These are phyloP conservation scores for Sphagnum contortum DNA, from an alignment of 225 moss, liverwort and hornwort species.

Conservation along the genomic window DNA sequence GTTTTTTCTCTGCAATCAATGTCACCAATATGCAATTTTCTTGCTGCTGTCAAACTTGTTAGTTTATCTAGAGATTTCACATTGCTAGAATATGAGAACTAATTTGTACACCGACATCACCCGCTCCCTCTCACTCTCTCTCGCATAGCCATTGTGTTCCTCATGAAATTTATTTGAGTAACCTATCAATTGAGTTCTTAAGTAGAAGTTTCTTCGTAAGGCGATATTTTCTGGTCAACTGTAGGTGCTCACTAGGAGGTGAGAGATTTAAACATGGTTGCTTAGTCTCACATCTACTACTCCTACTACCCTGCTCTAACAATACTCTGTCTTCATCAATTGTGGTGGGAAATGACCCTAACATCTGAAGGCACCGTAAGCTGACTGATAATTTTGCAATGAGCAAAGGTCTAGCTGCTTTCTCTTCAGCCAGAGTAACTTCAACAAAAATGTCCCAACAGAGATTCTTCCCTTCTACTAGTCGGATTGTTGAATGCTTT, in stretches of 20 bases:
- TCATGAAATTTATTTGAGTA: slow-evolving; percentile 9
- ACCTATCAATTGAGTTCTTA: slow-evolving; percentile 37
- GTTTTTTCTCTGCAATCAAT: too few relatives aligned
- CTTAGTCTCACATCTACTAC: slow-evolving; percentile 15
- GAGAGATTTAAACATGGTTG: slow-evolving; percentile 18
- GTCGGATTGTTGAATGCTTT: slow-evolving; percentile 22
- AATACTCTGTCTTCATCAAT: slow-evolving; percentile 54
- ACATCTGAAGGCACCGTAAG: slow-evolving; percentile 61
- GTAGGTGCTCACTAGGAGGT: slow-evolving; percentile 27
- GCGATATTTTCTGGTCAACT: slow-evolving; percentile 58
- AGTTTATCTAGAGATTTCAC: too few relatives aligned
- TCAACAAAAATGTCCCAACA: slow-evolving; percentile 42
- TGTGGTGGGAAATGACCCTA: slow-evolving; percentile 61
- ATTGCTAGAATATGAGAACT: too few relatives aligned
- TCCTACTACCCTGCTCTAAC: slow-evolving; percentile 17
- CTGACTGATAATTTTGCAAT: slow-evolving; percentile 64
- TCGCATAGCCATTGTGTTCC: too few relatives aligned
- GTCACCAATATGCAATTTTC: too few relatives aligned
- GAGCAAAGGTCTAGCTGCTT: slow-evolving; percentile 29
- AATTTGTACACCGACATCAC: too few relatives aligned
- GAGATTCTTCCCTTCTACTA: slow-evolving; percentile 45
- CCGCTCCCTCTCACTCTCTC: too few relatives aligned
- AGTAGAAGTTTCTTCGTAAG: slow-evolving; percentile 67
- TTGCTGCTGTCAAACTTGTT: too few relatives aligned
- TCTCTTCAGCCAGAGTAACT: slow-evolving; percentile 23